Base-by-base conservation (phyloP, 1,139 yeast genomes). In the Candida tetrigidarum region DNA sequence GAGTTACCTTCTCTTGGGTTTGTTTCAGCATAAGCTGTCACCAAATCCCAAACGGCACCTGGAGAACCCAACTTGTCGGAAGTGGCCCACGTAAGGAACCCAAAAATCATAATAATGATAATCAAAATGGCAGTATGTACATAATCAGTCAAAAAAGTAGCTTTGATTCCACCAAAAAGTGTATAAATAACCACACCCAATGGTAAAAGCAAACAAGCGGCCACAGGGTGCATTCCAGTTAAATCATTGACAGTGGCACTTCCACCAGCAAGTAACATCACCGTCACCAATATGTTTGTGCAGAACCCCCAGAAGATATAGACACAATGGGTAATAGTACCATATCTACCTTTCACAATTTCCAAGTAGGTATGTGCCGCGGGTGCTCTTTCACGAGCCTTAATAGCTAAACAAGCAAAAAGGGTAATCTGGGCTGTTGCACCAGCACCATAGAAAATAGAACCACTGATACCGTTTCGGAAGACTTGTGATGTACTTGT, bases 101-200 rank as follows among this genome's bases (percentile, higher is more conserved):
- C 81, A 61, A 84, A 84, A 12, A 79, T 71, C 64, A 84, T 63
- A 45, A 84, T 76, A 53, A 85, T 81, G 37, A 80, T 76, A 39
- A 83, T 72, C 57, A 84, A 81, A 42, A 82, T 81, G 42, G 56
- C 81, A 2, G 82, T 90, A 66, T 90, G 96, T 45, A 83, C 80
- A 60, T 86, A 91, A 64, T 90, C 97, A 6, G 96, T 89, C 58
- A 90, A 70, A 65, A 90, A 88, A 4, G 96, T 90, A 20, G 97
- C 96, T 63, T 86, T 89, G 58, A 91, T 80, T 58, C 97, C 97
- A 50, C 97, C 97, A 54, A 87, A 86, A 45, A 89, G 66, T 3
- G 96, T 90, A 66, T 89, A 90, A 37, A 87, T 67, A 32, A 88
- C 83, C 39, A 88, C 96, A 52, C 96, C 96, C 25, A 90, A 67